Evolutionary conservation across 768 basidiomycete genomes (phyloP).

Genomic region (Tylopilus intermedius): DNA sequence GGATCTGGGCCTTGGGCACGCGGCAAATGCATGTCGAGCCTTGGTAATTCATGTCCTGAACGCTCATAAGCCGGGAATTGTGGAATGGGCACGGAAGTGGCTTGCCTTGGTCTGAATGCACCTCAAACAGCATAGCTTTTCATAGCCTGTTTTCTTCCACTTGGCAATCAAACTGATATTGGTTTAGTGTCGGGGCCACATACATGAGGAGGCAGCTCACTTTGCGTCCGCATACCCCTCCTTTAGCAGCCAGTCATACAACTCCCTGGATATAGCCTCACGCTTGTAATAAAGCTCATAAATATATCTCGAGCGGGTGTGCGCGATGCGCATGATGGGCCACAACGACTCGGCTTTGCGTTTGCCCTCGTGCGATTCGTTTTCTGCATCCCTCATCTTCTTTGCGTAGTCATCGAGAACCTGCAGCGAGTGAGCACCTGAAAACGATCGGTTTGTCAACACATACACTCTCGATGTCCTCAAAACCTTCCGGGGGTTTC

Average conservation of each 20-base stretch:
- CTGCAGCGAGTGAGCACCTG: conserved; percentile 35
- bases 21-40: conserved; percentile 97
- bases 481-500: conserved; percentile 90
- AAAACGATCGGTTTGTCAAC: neutral
- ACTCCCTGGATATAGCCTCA: conserved; percentile 85
- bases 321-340: conserved; percentile 98
- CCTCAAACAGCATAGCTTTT: conserved; percentile 93
- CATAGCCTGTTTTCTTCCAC: conserved; percentile 99
- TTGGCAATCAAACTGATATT: conserved; percentile 83
- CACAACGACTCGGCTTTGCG: conserved; percentile 88
- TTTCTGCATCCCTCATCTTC: conserved; percentile 99
- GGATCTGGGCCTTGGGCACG: conserved; percentile 91
- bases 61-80: conserved; percentile 8
- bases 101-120: conserved; percentile 90
- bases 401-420: conserved; percentile 97
- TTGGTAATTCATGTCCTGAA: conserved; percentile 97
- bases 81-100: conserved; percentile 2
- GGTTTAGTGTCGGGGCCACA: conserved; percentile 5
- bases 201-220: conserved; percentile 43
- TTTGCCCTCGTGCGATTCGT: conserved; percentile 97
- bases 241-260: conserved; percentile 98
- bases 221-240: conserved; percentile 96
- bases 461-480: conserved; percentile 82
- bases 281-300: conserved; percentile 99
- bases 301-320: conserved; percentile 92